Evolutionary conservation across 805 yeast genomes (phyloP).

Genomic region (Starmera caribaea): DNA sequence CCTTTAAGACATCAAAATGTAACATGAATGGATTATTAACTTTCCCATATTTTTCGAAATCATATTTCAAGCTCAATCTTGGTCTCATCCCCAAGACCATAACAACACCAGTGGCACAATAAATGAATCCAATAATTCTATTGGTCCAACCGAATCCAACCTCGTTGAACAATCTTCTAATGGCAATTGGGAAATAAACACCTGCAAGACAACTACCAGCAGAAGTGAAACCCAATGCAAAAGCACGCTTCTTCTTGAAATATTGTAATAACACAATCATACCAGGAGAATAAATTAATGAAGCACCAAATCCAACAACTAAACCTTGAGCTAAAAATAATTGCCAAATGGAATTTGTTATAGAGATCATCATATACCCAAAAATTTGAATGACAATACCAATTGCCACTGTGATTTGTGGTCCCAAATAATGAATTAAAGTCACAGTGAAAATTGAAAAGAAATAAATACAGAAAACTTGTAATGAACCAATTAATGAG

Average conservation of each 20-base stretch:
- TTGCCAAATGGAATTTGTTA: conserved; percentile 39
- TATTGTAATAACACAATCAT: conserved; percentile 37
- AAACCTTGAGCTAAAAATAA: conserved; percentile 43
- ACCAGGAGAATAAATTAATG: conserved; percentile 33
- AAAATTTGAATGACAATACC: conserved; percentile 37
- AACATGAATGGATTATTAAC: conserved; percentile 2
- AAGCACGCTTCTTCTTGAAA: conserved; percentile 34
- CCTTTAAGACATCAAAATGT: conserved; percentile 6
- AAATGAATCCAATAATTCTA: conserved; percentile 25
- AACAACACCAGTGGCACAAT: conserved; percentile 17
- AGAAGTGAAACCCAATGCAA: conserved; percentile 38
- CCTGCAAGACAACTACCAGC: conserved; percentile 47
- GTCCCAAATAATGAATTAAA: conserved; percentile 34
- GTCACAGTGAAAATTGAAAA: conserved; percentile 40
- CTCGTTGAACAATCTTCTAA: conserved; percentile 27
- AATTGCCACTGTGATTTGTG: conserved; percentile 22
- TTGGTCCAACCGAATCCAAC: conserved; percentile 39
- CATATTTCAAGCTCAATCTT: conserved; percentile 21
- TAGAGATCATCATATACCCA: conserved; percentile 36
- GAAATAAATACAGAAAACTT: conserved; percentile 33
- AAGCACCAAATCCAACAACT: conserved; percentile 38
- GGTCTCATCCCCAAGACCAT: conserved; percentile 22
- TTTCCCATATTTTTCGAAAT: conserved; percentile 9
- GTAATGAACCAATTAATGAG: conserved; percentile 46
- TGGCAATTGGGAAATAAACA: conserved; percentile 34